Base-by-base conservation (phyloP, 1,284 basidiomycete genomes). In the Austroboletus rostrupii region DNA sequence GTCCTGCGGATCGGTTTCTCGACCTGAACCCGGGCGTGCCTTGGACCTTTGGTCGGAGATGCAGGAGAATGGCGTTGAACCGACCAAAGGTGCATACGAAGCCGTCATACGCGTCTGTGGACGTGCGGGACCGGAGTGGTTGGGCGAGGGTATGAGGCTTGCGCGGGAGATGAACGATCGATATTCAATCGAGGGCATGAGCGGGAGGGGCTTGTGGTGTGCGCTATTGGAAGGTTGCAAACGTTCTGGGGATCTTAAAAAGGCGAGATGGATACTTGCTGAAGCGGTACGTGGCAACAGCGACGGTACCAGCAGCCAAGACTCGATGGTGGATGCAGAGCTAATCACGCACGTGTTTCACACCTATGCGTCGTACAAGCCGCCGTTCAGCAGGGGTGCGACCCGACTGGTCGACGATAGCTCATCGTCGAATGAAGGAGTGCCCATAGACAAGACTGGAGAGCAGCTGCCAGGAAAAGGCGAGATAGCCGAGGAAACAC, bases 41-140 rank as follows among this genome's bases (percentile, higher is more conserved):
- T 74, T 97, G 40, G 96, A 99, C 65, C 75, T 99, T 1, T 97
- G 92, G 80, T 83, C 81, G 21, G 96, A 99, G 67, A 94, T 99
- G 92, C 83, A 81, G 3, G 74, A 84, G 2, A 72, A 92, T 8
- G 40, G 54, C 0, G 10, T 69, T 38, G 45, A 53, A 33, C 91
- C 96, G 0, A 85, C 81, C 0, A 74, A 77, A 3, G 79, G 76
- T 6, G 78, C 90, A 9, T 99, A 93, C 67, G 86, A 87, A 55
- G 90, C 90, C 0, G 72, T 91, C 50, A 95, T 98, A 57, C 74
- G 83, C 14, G 90, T 87, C 0, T 87, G 88, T 66, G 79, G 83
- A 47, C 65, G 84, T 49, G 75, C 87, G 42, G 85, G 86, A 1
- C 61, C 70, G 47, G 69, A 70, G 46, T 90, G 80, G 66, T 81